These are phyloP conservation scores for Skeletonema potamos DNA, from an alignment of 108 stramenopile species.

Conservation along the genomic window DNA sequence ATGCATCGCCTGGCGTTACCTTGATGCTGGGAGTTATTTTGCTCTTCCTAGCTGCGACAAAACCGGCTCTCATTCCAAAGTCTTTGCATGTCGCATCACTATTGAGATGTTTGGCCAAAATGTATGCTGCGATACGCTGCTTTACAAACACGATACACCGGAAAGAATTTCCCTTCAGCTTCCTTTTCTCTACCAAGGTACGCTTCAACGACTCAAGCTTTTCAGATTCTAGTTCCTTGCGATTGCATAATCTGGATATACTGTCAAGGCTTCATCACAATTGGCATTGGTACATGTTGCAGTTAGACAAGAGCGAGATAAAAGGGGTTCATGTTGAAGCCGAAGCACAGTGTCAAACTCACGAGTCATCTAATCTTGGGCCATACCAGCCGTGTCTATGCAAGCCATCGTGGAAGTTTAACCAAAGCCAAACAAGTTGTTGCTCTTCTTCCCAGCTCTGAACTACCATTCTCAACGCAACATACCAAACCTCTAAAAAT, in stretches of 20 bases:
- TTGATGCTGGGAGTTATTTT: slow-evolving; percentile 40
- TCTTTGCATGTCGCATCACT: slow-evolving; percentile 10
- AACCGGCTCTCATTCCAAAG: slow-evolving; percentile 28
- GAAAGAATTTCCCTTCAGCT: slow-evolving; percentile 26
- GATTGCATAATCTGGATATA: not conserved
- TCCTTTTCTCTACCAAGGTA: slow-evolving; percentile 25
- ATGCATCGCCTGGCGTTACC: slow-evolving; percentile 16
- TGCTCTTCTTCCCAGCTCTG: slow-evolving; percentile 55
- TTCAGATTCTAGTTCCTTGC: slow-evolving; percentile 9
- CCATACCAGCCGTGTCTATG: slow-evolving; percentile 26
- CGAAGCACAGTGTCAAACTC: slow-evolving; percentile 4
- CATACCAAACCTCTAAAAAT: slow-evolving; percentile 46
- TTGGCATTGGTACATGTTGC: not conserved
- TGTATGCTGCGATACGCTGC: slow-evolving; percentile 35
- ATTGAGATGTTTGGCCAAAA: slow-evolving; percentile 28
- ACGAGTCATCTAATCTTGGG: slow-evolving; percentile 9
- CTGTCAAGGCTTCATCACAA: not conserved
- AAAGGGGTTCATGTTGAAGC: not conserved
- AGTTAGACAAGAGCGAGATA: not conserved
- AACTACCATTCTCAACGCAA: slow-evolving; percentile 41
- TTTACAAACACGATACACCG: slow-evolving; percentile 42
- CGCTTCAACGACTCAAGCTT: slow-evolving; percentile 20
- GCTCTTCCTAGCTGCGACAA: slow-evolving; percentile 37
- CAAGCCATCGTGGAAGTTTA: slow-evolving; percentile 21
- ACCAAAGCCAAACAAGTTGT: slow-evolving; percentile 36